phyloP scores from a whole-genome alignment of 2,329 filamentous ascomycete genomes.

The Daldinia eschscholtzii region DNA sequence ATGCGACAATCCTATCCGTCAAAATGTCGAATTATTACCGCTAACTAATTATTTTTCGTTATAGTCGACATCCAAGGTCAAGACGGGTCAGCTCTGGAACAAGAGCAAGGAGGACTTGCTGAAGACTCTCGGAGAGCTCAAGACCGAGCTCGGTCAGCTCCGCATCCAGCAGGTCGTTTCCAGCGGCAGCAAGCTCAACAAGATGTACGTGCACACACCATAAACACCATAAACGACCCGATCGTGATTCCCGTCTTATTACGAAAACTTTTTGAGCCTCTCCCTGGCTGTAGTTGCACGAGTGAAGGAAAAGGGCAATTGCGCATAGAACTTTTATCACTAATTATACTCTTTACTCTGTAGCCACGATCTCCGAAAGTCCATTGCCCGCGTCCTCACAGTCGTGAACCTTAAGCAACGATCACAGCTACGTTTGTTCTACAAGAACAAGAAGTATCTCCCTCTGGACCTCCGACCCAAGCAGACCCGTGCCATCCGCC shows the following conservation, averaged over 20 bases:
- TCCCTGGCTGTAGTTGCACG: slow-evolving; percentile 3
- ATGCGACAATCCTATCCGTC: slow-evolving; percentile 17
- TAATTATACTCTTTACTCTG: slow-evolving; percentile 41
- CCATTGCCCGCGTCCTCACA: slow-evolving; percentile 97
- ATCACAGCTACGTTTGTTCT: slow-evolving; percentile 97
- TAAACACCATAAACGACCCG: slow-evolving; percentile 33
- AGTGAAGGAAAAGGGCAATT: slow-evolving; percentile 20
- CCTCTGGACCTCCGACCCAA: slow-evolving; percentile 98
- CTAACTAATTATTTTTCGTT: slow-evolving; percentile 51
- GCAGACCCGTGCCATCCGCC: slow-evolving; percentile 97
- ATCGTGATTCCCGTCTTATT: slow-evolving; percentile 5
- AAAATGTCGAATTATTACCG: slow-evolving; percentile 12
- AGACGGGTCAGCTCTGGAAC: slow-evolving; percentile 95
- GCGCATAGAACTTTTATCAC: slow-evolving; percentile 26
- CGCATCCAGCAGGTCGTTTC: slow-evolving; percentile 99
- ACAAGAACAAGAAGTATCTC: slow-evolving; percentile 99
- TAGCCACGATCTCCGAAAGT: slow-evolving; percentile 99
- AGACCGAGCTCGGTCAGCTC: slow-evolving; percentile 95
- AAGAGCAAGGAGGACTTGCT: slow-evolving; percentile 99
- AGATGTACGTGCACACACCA: slow-evolving; percentile 77
- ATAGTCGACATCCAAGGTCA: slow-evolving; percentile 78
- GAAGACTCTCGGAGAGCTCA: slow-evolving; percentile 94
- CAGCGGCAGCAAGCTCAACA: slow-evolving; percentile 94
- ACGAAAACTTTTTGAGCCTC: slow-evolving; percentile 6
- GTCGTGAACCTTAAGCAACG: slow-evolving; percentile 99